Conservation (phyloP, 1,284 basidiomycete genomes). For the Leccinum subrobustum region DNA sequence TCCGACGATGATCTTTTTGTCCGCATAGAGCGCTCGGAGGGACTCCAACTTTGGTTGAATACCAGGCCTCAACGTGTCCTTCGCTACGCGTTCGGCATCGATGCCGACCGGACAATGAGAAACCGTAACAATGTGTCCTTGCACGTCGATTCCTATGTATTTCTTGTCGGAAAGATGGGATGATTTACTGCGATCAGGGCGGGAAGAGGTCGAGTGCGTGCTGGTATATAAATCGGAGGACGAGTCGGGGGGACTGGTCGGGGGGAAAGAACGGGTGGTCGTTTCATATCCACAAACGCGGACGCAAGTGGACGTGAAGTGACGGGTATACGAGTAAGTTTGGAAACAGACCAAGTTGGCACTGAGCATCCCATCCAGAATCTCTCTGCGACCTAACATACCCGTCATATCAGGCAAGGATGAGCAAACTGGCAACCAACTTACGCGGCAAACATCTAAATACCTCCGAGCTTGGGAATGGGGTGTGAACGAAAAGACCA, state of each 20-base stretch:
- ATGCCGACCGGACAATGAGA: constrained; percentile 97
- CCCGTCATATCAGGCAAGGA: background rate
- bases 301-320: constrained; percentile 93
- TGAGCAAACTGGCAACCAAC: constrained; percentile 27
- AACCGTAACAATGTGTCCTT: constrained; percentile 85
- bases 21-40: constrained; percentile 84
- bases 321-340: constrained; percentile 96
- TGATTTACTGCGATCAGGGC: constrained; percentile 38
- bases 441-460: constrained; percentile 89
- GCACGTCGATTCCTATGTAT: constrained; percentile 77
- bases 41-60: constrained; percentile 89
- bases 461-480: constrained; percentile 95
- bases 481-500: constrained; percentile 95
- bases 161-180: constrained; percentile 22
- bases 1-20: constrained; percentile 98
- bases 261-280: constrained; percentile 53
- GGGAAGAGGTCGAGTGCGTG: background rate
- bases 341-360: constrained; percentile 97
- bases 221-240: constrained; percentile 9
- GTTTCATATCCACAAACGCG: constrained; percentile 96
- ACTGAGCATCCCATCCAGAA: constrained; percentile 97
- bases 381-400: constrained; percentile 73
- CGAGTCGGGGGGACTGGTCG: constrained; percentile 10
- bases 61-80: constrained; percentile 81
- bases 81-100: constrained; percentile 86